phyloP scores from a whole-genome alignment of 2,329 filamentous ascomycete genomes.

The Cordyceps sp. region DNA sequence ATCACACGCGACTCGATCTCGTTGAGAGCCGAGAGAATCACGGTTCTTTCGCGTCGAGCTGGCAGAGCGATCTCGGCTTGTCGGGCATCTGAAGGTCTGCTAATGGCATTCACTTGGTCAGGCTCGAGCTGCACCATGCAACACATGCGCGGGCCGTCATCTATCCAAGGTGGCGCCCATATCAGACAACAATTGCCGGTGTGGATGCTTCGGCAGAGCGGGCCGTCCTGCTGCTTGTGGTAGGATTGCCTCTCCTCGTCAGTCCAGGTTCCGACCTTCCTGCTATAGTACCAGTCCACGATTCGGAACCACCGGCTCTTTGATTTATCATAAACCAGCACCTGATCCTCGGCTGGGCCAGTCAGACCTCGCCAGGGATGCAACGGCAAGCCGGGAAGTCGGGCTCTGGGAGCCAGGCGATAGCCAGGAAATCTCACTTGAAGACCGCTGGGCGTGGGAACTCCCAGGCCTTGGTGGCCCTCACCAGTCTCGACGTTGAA shows the following conservation, averaged over 20 bases:
- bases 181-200: constrained; percentile 4
- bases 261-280: constrained; percentile 6
- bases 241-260: constrained; percentile 4
- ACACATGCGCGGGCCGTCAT: not conserved
- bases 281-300: constrained; percentile 7
- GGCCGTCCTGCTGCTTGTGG: constrained; percentile 3
- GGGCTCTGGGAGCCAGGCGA: constrained; percentile 2
- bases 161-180: not conserved
- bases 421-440: constrained; percentile 5
- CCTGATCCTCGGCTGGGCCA: constrained; percentile 4
- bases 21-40: constrained; percentile 3
- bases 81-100: no score
- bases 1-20: constrained; percentile 4
- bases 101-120: no score
- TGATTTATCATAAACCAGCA: constrained; percentile 4
- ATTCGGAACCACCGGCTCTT: constrained; percentile 6
- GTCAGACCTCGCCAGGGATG: constrained; percentile 7
- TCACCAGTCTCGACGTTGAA: constrained; percentile 1
- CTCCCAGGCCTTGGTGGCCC: not conserved
- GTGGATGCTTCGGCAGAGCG: constrained; percentile 6
- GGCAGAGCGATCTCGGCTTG: no score
- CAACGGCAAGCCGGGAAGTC: constrained; percentile 1
- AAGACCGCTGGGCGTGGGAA: constrained; percentile 6
- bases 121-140: constrained; percentile 5
- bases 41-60: constrained; percentile 2